Evolutionary conservation across 495 filamentous ascomycete genomes (phyloP), one percentile per base, ranked within the genome.

Genomic region (Penicillium taxi): DNA sequence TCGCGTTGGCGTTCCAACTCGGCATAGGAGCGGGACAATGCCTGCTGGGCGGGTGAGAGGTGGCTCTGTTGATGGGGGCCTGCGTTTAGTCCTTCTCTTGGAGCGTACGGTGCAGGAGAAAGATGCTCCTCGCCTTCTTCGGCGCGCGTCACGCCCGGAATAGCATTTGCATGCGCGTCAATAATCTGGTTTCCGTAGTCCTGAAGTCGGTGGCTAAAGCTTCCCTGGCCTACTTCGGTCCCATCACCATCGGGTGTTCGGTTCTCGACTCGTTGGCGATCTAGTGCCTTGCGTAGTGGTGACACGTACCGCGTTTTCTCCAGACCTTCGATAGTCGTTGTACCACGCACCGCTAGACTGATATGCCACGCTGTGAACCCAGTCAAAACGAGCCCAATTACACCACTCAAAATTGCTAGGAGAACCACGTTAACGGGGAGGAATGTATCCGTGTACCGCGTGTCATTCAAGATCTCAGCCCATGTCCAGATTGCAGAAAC

Each of bases 331-430:
- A 98, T 98, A 1, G 93, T 96, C 4, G 91, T 98, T 53, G 86
- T 77, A 2, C 84, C 84, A 1, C 74, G 69, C 24, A 70, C 63
- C 4, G 86, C 86, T 3, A 98, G 71, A 48, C 81, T 78, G 25
- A 96, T 72, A 69, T 98, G 91, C 91, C 91, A 98, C 14, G 66
- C 74, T 1, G 87, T 95, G 55, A 98, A 98, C 6, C 87, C 90
- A 14, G 75, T 75, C 26, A 98, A 65, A 5, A 95, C 91, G 3
- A 96, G 55, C 0, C 85, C 84, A 39, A 98, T 91, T 32, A 98
- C 93, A 7, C 90, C 91, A 12, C 83, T 74, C 9, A 96, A 67
- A 11, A 96, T 84, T 9, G 79, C 78, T 14, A 96, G 69, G 34
- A 96, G 70, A 14, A 96, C 82, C 57, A 84, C 89, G 55, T 96